A percentile compares a stretch with the other conserved stretches of the same genome.
phyloP scores from a whole-genome alignment of 2,329 filamentous ascomycete species.

The Parastagonospora avenae region DNA sequence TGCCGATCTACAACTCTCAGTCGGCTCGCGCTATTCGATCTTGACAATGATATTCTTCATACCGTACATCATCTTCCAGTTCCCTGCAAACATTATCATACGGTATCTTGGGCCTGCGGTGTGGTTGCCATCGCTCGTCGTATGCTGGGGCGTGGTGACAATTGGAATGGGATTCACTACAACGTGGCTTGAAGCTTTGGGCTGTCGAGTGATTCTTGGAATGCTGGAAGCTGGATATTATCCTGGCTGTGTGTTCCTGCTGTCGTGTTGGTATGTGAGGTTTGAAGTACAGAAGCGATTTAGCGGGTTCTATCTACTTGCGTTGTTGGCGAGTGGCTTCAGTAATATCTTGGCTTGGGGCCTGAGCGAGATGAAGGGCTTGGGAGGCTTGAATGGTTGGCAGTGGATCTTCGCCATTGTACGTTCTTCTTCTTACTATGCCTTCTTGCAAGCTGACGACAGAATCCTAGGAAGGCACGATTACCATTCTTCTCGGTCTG shows the following conservation, averaged over 20 bases:
- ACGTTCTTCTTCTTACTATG: background rate
- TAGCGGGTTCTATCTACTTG: slow-evolving; percentile 26
- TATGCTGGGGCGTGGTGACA: slow-evolving; percentile 20
- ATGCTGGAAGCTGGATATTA: slow-evolving; percentile 26
- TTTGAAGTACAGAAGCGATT: slow-evolving; percentile 28
- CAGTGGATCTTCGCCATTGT: slow-evolving; percentile 30
- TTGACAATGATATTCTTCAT: slow-evolving; percentile 15
- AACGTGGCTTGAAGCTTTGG: slow-evolving; percentile 17
- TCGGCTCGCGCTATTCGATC: slow-evolving; percentile 22
- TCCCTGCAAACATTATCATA: slow-evolving; percentile 35
- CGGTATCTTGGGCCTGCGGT: slow-evolving; percentile 30
- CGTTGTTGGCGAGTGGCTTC: slow-evolving; percentile 34
- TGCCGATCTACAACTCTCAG: slow-evolving; percentile 14
- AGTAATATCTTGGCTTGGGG: slow-evolving; percentile 39
- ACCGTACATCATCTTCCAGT: slow-evolving; percentile 28
- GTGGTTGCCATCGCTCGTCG: slow-evolving; percentile 34
- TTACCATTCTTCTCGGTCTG: slow-evolving; percentile 19
- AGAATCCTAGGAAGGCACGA: slow-evolving; percentile 12
- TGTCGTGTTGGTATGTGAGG: slow-evolving; percentile 24
- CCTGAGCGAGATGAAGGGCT: slow-evolving; percentile 33
- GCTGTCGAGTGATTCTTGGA: slow-evolving; percentile 19
- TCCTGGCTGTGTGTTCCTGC: slow-evolving; percentile 22
- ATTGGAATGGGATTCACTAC: slow-evolving; percentile 26
- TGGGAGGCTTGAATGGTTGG: slow-evolving; percentile 36
- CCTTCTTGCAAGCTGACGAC: background rate